These are phyloP conservation scores for Penicillium sumatraense DNA, from an alignment of 2,329 filamentous ascomycete species.

Conservation along the genomic window DNA sequence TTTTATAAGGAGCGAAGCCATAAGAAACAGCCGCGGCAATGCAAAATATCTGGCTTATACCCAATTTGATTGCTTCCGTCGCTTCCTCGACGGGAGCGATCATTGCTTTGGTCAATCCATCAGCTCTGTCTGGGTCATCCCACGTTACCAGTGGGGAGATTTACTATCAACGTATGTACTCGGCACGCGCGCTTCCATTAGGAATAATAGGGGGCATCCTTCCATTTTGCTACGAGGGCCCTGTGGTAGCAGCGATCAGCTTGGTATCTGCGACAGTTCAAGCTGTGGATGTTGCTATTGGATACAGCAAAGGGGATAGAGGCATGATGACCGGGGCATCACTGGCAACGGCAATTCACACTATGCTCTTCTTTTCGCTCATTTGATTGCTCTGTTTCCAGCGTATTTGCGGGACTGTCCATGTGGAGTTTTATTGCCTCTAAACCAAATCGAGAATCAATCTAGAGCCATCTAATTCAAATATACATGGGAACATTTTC, in stretches of 20 bases:
- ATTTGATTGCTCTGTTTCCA: background rate
- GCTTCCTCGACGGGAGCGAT: background rate
- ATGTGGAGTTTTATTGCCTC: background rate
- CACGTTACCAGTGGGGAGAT: constrained; percentile 1
- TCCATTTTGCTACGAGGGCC: background rate
- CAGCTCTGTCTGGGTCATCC: constrained; percentile 3
- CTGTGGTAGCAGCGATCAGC: background rate
- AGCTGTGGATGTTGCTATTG: background rate
- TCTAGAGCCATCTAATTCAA: no score
- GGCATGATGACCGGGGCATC: constrained; percentile 5
- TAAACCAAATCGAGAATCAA: background rate
- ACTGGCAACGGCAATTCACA: background rate
- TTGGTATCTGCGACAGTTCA: background rate
- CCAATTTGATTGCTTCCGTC: background rate
- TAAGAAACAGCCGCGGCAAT: background rate
- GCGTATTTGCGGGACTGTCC: background rate
- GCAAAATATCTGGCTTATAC: background rate
- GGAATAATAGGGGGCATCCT: background rate
- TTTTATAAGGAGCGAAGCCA: background rate
- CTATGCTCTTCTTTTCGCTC: constrained; percentile 2
- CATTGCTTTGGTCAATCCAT: background rate
- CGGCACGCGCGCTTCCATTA: constrained; percentile 1
- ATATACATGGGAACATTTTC: no score
- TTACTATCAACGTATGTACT: constrained; percentile 8
- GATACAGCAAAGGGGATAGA: background rate